phyloP scores from a whole-genome alignment of 2,329 filamentous ascomycete species.

The Cordyceps tenuipes region DNA sequence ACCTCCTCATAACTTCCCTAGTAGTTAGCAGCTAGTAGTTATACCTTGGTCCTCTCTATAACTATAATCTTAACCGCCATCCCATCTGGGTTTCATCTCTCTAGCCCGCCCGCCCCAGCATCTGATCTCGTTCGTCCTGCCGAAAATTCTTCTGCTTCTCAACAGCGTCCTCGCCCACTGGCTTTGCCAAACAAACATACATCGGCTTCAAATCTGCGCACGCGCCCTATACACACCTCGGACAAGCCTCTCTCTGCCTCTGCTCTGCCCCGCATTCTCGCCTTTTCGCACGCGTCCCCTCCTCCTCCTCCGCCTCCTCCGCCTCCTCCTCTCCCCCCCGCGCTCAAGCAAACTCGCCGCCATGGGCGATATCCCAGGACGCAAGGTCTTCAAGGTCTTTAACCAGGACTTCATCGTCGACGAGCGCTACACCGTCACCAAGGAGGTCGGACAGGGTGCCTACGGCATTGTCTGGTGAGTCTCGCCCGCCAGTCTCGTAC shows the following conservation, averaged over 20 bases:
- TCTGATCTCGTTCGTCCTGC: not conserved
- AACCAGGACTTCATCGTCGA: conserved; percentile 99
- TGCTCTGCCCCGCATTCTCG: conserved; percentile 1
- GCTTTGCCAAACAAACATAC: not conserved
- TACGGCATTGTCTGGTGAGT: conserved; percentile 96
- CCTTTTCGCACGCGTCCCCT: conserved; percentile 3
- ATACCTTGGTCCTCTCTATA: not conserved
- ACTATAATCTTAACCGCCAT: conserved; percentile 2
- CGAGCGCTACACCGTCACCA: conserved; percentile 95
- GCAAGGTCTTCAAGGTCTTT: conserved; percentile 98
- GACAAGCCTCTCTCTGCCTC: not conserved
- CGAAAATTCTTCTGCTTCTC: not conserved
- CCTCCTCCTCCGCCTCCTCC: too few relatives aligned
- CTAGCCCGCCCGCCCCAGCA: not conserved
- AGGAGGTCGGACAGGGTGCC: conserved; percentile 95
- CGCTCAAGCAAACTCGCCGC: conserved; percentile 7
- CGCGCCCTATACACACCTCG: not conserved
- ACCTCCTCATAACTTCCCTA: too few relatives aligned
- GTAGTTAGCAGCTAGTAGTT: too few relatives aligned
- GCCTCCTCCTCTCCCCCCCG: not conserved
- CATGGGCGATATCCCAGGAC: conserved; percentile 38
- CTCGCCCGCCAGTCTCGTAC: conserved; percentile 6
- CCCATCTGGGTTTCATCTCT: not conserved
- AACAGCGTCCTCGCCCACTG: not conserved
- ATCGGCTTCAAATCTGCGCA: not conserved